A percentile compares a stretch with the other conserved stretches of the same genome.
These are phyloP conservation scores for Aegilops longissima DNA, from an alignment of 176 grass and related monocot species.

Conservation along the genomic window DNA sequence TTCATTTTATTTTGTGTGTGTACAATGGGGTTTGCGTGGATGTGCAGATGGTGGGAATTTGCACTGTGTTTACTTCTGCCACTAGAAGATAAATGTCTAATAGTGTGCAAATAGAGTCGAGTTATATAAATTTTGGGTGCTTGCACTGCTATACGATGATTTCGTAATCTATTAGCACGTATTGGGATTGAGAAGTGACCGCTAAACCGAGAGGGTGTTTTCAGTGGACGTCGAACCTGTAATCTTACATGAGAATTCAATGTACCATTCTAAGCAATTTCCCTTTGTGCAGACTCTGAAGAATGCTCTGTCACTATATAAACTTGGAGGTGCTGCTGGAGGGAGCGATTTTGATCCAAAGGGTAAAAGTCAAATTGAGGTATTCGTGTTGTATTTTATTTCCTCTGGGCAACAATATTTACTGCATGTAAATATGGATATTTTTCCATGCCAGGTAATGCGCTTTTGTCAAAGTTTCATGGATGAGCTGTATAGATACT, in stretches of 20 bases:
- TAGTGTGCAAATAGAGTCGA: constrained; percentile 5
- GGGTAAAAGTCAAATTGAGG: constrained; percentile 95
- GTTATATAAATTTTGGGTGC: constrained; percentile 3
- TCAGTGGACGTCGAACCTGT: constrained; percentile 7
- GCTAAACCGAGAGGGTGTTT: background rate
- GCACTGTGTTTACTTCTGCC: background rate
- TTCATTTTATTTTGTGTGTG: background rate
- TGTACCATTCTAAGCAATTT: constrained; percentile 14
- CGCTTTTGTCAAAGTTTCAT: constrained; percentile 99
- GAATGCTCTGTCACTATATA: constrained; percentile 94
- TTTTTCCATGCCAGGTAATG: constrained; percentile 76
- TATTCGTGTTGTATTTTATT: constrained; percentile 41
- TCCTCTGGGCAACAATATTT: background rate
- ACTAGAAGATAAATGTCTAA: background rate
- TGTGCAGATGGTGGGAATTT: background rate
- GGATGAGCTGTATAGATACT: constrained; percentile 92
- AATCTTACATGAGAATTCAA: constrained; percentile 7
- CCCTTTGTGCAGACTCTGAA: constrained; percentile 69
- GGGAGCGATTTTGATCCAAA: constrained; percentile 99
- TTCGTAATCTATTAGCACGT: background rate
- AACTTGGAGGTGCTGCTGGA: constrained; percentile 95
- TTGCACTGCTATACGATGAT: constrained; percentile 4
- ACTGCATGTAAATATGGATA: constrained; percentile 28
- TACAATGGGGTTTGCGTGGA: background rate
- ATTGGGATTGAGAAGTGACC: background rate